Conservation (phyloP, 306 rosid genomes). For the Dalbergia oliveri region DNA sequence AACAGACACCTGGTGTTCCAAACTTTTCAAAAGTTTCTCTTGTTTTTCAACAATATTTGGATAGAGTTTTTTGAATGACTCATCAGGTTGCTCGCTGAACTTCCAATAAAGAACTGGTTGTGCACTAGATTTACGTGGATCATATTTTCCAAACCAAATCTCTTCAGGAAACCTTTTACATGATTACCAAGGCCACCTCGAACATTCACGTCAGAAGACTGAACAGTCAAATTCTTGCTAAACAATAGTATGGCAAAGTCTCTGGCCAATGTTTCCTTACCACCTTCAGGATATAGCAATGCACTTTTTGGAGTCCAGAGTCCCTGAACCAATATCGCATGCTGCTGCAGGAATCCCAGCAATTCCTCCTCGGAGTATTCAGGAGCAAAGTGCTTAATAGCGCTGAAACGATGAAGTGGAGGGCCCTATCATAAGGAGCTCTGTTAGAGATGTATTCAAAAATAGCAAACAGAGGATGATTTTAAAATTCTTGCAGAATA, state of each 20-base stretch:
- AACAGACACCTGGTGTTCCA: slow-evolving; percentile 46
- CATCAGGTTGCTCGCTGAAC: slow-evolving; percentile 53
- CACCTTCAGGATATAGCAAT: slow-evolving; percentile 52
- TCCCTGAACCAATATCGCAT: slow-evolving; percentile 72
- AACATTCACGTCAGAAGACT: slow-evolving; percentile 52
- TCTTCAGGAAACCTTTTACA: slow-evolving; percentile 54
- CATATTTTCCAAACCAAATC: slow-evolving; percentile 62
- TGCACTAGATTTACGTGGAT: slow-evolving; percentile 57
- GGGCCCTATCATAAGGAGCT: slow-evolving; percentile 62
- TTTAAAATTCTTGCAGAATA: background rate
- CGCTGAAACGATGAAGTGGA: slow-evolving; percentile 69
- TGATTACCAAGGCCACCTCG: slow-evolving; percentile 41
- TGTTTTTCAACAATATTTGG: slow-evolving; percentile 67
- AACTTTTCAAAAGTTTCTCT: slow-evolving; percentile 49
- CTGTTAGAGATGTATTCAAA: slow-evolving; percentile 28
- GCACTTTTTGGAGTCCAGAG: slow-evolving; percentile 81
- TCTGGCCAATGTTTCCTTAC: slow-evolving; percentile 55
- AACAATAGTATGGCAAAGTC: slow-evolving; percentile 61
- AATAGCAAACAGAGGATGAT: slow-evolving; percentile 17
- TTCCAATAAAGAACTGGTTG: slow-evolving; percentile 49
- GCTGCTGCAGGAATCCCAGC: slow-evolving; percentile 65
- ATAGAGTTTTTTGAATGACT: slow-evolving; percentile 65
- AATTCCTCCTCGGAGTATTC: slow-evolving; percentile 67
- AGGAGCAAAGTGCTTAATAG: slow-evolving; percentile 79
- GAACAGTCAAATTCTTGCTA: slow-evolving; percentile 61